Conservation (phyloP, 495 filamentous ascomycete species). For the Penicillium alfredii region DNA sequence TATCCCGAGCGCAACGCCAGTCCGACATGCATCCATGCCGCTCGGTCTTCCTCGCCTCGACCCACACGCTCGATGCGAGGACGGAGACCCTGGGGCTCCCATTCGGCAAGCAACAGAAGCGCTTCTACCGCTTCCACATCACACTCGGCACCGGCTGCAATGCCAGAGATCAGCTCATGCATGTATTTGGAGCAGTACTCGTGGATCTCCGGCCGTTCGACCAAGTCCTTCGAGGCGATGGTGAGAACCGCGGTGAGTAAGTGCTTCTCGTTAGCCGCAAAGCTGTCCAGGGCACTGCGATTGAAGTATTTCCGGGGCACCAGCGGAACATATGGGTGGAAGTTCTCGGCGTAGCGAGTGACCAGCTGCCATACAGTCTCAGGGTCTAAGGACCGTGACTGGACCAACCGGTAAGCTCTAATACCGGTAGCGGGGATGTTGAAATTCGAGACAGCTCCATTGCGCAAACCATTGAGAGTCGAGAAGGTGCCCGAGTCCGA, state of each 20-base stretch:
- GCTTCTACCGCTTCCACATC: constrained; percentile 61
- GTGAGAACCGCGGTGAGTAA: constrained; percentile 58
- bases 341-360: constrained; percentile 47
- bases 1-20: constrained; percentile 59
- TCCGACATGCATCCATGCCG: constrained; percentile 65
- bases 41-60: constrained; percentile 59
- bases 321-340: constrained; percentile 58
- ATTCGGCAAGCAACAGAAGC: constrained; percentile 56
- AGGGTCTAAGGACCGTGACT: constrained; percentile 42
- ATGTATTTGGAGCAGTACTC: constrained; percentile 58
- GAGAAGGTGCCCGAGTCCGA: constrained; percentile 20
- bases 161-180: constrained; percentile 54
- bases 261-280: constrained; percentile 49
- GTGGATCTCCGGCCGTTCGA: constrained; percentile 50
- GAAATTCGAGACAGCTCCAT: constrained; percentile 26
- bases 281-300: constrained; percentile 40
- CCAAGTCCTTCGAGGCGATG: constrained; percentile 56
- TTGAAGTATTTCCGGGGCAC: constrained; percentile 52
- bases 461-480: constrained; percentile 25
- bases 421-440: constrained; percentile 27
- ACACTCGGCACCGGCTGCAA: constrained; percentile 54
- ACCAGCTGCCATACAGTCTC: constrained; percentile 47
- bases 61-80: constrained; percentile 49
- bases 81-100: constrained; percentile 55
- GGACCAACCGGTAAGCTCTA: constrained; percentile 46